These are phyloP conservation scores for Parastagonospora avenae DNA, from an alignment of 2,329 filamentous ascomycete genomes.

Conservation along the genomic window DNA sequence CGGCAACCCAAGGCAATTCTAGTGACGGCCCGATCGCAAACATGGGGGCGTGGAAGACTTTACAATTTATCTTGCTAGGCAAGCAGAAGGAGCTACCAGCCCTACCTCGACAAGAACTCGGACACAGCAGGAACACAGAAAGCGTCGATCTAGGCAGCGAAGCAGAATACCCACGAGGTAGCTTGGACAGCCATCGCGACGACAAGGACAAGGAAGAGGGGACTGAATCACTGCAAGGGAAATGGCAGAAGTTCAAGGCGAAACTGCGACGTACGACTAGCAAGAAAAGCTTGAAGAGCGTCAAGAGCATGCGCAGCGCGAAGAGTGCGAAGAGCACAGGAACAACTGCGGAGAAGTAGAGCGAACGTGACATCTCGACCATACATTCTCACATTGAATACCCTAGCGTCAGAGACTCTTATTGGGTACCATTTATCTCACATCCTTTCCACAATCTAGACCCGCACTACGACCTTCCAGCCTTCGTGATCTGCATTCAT, in stretches of 20 bases:
- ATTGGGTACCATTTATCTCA: background rate
- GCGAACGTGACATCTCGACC: background rate
- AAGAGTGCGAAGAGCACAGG: constrained; percentile 21
- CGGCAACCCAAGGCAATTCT: constrained; percentile 37
- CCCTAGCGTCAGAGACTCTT: too few species aligned
- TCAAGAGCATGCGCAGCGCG: constrained; percentile 37
- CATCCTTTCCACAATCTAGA: background rate
- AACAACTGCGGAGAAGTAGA: background rate
- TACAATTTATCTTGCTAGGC: constrained; percentile 39
- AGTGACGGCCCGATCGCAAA: constrained; percentile 35
- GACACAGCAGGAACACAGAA: constrained; percentile 19
- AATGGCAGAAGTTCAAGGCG: constrained; percentile 44
- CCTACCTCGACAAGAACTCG: constrained; percentile 1
- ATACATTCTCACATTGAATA: background rate
- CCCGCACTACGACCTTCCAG: too few species aligned
- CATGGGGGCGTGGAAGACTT: constrained; percentile 44
- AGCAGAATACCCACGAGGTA: constrained; percentile 21
- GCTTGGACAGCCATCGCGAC: constrained; percentile 24
- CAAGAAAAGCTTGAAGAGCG: constrained; percentile 42
- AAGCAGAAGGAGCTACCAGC: constrained; percentile 16
- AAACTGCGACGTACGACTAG: constrained; percentile 40
- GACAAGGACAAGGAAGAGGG: constrained; percentile 16
- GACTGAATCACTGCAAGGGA: constrained; percentile 29
- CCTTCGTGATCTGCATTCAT: too few species aligned
- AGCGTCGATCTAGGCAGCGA: constrained; percentile 35